These are phyloP conservation scores for Bonnemaisonia californica DNA, from an alignment of 31 red algal genomes.

Conservation along the genomic window DNA sequence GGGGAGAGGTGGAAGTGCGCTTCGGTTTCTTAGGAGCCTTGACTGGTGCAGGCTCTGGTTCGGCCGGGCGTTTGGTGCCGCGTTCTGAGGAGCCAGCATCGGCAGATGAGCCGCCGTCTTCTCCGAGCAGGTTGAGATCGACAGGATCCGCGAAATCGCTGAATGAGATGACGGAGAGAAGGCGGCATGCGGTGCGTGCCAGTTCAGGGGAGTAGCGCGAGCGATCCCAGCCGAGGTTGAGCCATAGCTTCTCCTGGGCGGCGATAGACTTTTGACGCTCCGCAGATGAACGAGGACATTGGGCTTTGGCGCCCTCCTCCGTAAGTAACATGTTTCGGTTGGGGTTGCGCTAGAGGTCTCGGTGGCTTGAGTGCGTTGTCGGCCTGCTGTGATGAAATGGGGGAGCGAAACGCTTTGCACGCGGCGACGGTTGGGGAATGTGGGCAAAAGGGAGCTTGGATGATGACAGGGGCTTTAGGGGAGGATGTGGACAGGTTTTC, in stretches of 20 bases:
- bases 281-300: slow-evolving; percentile 42
- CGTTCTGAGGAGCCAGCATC: slow-evolving; percentile 51
- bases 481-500: neutral
- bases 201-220: slow-evolving; percentile 53
- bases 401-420: neutral
- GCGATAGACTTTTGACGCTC: slow-evolving; percentile 74
- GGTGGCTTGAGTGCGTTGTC: too few relatives aligned
- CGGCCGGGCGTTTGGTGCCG: slow-evolving; percentile 23
- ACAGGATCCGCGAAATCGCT: slow-evolving; percentile 66
- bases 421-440: slow-evolving; percentile 13
- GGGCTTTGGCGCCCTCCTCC: slow-evolving; percentile 38
- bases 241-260: slow-evolving; percentile 66
- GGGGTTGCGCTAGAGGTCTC: too few relatives aligned
- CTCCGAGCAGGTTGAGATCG: slow-evolving; percentile 60
- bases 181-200: slow-evolving; percentile 37
- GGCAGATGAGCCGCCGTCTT: slow-evolving; percentile 44
- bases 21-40: slow-evolving; percentile 45
- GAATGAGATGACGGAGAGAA: slow-evolving; percentile 75
- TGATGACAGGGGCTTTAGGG: neutral
- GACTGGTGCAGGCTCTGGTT: neutral
- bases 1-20: slow-evolving; percentile 38
- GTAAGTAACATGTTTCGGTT: slow-evolving; percentile 45
- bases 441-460: neutral
- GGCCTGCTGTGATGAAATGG: too few relatives aligned
- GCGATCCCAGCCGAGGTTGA: slow-evolving; percentile 69